Evolutionary conservation across 768 basidiomycete species (phyloP), one percentile per base, ranked within the genome.

Genomic region (Obba rivulosa): DNA sequence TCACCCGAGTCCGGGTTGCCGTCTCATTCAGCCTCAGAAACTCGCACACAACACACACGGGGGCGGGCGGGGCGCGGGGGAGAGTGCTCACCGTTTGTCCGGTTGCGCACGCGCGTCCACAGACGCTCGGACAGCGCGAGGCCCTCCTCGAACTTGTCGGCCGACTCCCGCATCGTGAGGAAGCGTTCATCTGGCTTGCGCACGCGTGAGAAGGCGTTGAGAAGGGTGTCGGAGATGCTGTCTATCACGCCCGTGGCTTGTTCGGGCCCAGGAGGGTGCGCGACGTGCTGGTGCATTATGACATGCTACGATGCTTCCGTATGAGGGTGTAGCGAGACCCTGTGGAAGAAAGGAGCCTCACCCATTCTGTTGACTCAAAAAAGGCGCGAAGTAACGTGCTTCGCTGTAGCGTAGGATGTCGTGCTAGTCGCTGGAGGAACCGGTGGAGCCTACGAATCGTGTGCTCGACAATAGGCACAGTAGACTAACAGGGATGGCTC

Each of bases 361-460:
- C 95, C 96, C 96, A 99, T 94, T 99, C 96, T 28, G 90, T 88
- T 3, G 93, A 95, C 64, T 92, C 90, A 50, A 98, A 85, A 72
- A 99, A 99, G 23, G 92, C 89, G 8, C 87, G 83, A n/a, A 96
- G 76, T 24, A 98, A 80, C 8, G 86, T 87, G 53, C 88, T 89
- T 43, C 96, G 78, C 64, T 95, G 92, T 11, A 99, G 73, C 1
- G 90, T 97, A 13, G 96, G 94, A 64, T 99, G 96, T 28, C 91
- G 80, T n/a, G 89, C 76, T 50, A 98, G 68, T 28, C 96, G 84
- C 63, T 94, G 81, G 35, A 97, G 66, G 70, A 97, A 99, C 39
- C 90, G 87, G 64, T 96, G 85, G 8, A 99, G 79, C 54, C 96
- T 98, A 57, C 34, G 10, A 11, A 35, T 31, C 35, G 31, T 50